These are phyloP conservation scores for Gossypium davidsonii DNA, from an alignment of 441 rosid genomes.

Conservation along the genomic window DNA sequence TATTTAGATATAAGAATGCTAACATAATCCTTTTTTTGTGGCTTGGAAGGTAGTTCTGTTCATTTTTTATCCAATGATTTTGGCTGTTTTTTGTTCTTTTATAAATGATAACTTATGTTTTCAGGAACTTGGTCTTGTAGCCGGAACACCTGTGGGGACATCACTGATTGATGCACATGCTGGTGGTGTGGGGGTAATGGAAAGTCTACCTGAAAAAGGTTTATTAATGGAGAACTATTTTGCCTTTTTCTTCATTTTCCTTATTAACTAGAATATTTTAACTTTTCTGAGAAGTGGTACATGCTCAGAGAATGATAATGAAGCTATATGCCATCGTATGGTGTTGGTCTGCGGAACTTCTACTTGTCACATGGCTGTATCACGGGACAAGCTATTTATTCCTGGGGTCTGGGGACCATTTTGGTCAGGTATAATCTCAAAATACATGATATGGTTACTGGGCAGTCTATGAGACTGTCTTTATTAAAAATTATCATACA, in stretches of 20 bases:
- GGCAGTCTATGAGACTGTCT: background rate
- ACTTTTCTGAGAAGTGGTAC: background rate
- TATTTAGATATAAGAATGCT: slow-evolving; percentile 24
- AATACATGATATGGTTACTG: background rate
- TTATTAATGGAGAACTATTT: slow-evolving; percentile 12
- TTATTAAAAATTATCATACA: background rate
- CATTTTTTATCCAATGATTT: background rate
- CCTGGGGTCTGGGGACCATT: slow-evolving; percentile 99
- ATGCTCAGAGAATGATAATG: slow-evolving; percentile 49
- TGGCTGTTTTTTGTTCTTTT: slow-evolving; percentile 9
- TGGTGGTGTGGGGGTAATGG: slow-evolving; percentile 95
- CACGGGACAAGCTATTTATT: slow-evolving; percentile 69
- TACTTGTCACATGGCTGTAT: slow-evolving; percentile 94
- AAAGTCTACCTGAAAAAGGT: slow-evolving; percentile 71
- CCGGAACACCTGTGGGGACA: slow-evolving; percentile 84
- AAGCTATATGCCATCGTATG: slow-evolving; percentile 69
- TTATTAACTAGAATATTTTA: background rate
- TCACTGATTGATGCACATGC: slow-evolving; percentile 98
- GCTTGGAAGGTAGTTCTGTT: slow-evolving; percentile 19
- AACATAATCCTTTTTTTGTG: slow-evolving; percentile 15
- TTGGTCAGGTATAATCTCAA: slow-evolving; percentile 73
- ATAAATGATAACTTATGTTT: slow-evolving; percentile 17
- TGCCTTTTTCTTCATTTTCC: background rate
- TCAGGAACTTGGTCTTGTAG: slow-evolving; percentile 72
- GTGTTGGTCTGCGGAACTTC: slow-evolving; percentile 94